phyloP scores from a whole-genome alignment of 2,329 filamentous ascomycete species.

The Dichotomopilus funicola region DNA sequence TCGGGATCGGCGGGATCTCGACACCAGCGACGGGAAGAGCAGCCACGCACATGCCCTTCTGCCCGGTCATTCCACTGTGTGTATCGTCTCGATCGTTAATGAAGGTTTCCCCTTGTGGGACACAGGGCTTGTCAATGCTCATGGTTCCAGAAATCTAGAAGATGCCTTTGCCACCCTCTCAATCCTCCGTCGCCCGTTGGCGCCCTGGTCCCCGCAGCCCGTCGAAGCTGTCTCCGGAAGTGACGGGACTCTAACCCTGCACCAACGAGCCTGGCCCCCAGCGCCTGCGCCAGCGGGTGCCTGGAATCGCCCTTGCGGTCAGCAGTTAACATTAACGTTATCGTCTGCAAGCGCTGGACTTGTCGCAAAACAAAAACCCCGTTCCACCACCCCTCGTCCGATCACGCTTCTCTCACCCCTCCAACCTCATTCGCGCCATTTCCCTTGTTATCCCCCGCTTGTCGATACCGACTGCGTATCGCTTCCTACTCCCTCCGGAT shows the following conservation, averaged over 20 bases:
- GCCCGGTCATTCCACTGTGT: background rate
- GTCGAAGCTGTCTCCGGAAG: background rate
- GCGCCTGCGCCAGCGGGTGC: constrained; percentile 9
- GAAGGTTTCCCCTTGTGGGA: background rate
- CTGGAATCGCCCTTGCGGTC: constrained; percentile 5
- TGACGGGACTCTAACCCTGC: constrained; percentile 6
- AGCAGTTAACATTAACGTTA: background rate
- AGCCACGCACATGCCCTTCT: constrained; percentile 3
- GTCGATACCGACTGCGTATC: background rate
- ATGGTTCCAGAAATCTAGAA: too few relatives aligned
- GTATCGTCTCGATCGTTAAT: too few relatives aligned
- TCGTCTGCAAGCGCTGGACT: background rate
- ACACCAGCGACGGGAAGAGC: background rate
- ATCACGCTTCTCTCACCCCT: background rate
- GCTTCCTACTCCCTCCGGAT: background rate
- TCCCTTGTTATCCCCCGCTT: background rate
- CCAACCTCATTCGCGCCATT: background rate
- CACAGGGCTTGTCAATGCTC: too few relatives aligned
- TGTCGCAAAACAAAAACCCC: background rate
- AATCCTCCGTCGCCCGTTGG: background rate
- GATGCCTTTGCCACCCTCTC: too few relatives aligned
- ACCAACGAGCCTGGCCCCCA: background rate
- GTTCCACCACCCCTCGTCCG: background rate
- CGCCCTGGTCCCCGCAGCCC: background rate
- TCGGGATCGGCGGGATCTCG: background rate